These are phyloP conservation scores for Stropharia rugosoannulata DNA, from an alignment of 768 basidiomycete genomes.

Conservation along the genomic window DNA sequence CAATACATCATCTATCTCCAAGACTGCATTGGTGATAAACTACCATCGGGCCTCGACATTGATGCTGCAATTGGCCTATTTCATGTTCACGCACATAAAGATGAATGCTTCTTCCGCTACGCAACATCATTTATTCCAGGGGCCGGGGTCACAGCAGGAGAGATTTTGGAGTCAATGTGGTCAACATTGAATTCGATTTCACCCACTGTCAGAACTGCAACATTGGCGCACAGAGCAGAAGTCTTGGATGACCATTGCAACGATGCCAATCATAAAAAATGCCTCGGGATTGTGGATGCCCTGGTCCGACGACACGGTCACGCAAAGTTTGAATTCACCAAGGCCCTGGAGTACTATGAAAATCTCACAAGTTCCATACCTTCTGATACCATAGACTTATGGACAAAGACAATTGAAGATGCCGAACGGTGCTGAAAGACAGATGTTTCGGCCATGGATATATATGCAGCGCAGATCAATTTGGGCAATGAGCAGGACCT, in stretches of 20 bases:
- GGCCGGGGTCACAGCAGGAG: conserved; percentile 8
- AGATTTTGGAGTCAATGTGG: conserved; percentile 21
- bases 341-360: no score
- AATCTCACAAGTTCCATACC: no score
- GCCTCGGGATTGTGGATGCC: conserved; percentile 16
- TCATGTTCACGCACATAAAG: conserved; percentile 24
- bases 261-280: conserved; percentile 25
- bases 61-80: conserved; percentile 16
- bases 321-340: background rate
- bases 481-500: background rate
- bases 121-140: conserved; percentile 12
- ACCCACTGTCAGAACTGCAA: no score
- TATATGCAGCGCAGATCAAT: background rate
- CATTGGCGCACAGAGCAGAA: conserved; percentile 17
- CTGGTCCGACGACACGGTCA: background rate
- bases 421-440: background rate
- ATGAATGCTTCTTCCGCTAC: conserved; percentile 22
- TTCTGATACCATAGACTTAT: background rate
- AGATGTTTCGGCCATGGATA: background rate
- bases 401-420: background rate
- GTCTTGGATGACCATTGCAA: conserved; percentile 21
- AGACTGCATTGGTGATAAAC: conserved; percentile 3
- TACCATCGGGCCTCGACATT: background rate
- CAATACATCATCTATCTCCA: conserved; percentile 12
- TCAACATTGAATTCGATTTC: no score